These are phyloP conservation scores for Exsudoporus frostii DNA, from an alignment of 768 basidiomycete genomes.

Conservation along the genomic window DNA sequence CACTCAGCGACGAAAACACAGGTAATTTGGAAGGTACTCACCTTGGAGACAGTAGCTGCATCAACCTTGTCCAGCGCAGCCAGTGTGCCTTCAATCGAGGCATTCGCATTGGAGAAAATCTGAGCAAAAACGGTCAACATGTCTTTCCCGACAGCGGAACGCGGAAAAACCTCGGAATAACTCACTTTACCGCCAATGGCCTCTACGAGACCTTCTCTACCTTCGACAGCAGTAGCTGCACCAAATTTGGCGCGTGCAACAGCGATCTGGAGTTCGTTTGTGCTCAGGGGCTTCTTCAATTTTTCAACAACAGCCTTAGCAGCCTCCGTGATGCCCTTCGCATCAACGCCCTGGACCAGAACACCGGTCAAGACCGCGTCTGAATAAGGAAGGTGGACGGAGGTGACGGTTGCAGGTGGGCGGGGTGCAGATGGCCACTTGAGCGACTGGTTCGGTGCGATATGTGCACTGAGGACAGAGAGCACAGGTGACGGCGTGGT, in stretches of 20 bases:
- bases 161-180: slow-evolving; percentile 10
- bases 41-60: slow-evolving; percentile 67
- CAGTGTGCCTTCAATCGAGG: slow-evolving; percentile 60
- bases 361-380: slow-evolving; percentile 89
- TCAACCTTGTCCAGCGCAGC: slow-evolving; percentile 69
- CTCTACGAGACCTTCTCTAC: slow-evolving; percentile 61
- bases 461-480: slow-evolving; percentile 73
- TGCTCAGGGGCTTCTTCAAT: slow-evolving; percentile 54
- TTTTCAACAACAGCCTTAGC: slow-evolving; percentile 66
- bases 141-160: neutral
- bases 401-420: slow-evolving; percentile 58
- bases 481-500: slow-evolving; percentile 66
- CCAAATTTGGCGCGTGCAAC: slow-evolving; percentile 86
- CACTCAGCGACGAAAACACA: neutral
- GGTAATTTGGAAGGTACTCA: slow-evolving; percentile 20
- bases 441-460: slow-evolving; percentile 75
- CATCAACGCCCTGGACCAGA: slow-evolving; percentile 66
- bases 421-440: slow-evolving; percentile 79
- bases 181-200: slow-evolving; percentile 64
- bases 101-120: slow-evolving; percentile 58
- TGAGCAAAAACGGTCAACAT: slow-evolving; percentile 24
- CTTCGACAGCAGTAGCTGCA: slow-evolving; percentile 68
- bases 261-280: slow-evolving; percentile 76
- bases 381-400: slow-evolving; percentile 84
- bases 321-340: slow-evolving; percentile 62